phyloP scores from a whole-genome alignment of 768 basidiomycete genomes.

The Phaffia tasmanica region DNA sequence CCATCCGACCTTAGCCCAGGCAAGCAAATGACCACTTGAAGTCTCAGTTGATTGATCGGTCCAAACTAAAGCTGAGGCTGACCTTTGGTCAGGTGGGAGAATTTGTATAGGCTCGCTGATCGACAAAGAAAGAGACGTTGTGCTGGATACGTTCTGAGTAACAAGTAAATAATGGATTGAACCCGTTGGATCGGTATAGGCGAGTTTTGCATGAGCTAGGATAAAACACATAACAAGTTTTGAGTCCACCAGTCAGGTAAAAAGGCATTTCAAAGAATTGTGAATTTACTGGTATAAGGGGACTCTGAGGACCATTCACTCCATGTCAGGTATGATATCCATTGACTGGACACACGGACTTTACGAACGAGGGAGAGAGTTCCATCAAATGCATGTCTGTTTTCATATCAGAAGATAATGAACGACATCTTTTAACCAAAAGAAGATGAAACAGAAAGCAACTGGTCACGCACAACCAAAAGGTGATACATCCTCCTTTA shows the following conservation, averaged over 20 bases:
- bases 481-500: constrained; percentile 14
- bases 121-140: neutral
- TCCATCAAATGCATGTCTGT: neutral
- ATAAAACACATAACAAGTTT: neutral
- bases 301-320: neutral
- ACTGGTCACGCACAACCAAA: constrained; percentile 11
- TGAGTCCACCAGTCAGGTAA: neutral
- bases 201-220: constrained; percentile 2
- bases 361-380: constrained; percentile 6
- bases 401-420: neutral
- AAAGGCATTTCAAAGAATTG: neutral
- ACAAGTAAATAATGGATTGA: neutral
- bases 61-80: constrained; percentile 5
- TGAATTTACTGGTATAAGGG: neutral
- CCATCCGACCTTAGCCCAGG: neutral
- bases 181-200: constrained; percentile 6
- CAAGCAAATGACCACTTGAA: neutral
- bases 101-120: neutral
- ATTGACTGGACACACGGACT: constrained; percentile 1
- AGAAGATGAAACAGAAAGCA: too few relatives aligned
- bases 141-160: neutral
- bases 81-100: neutral
- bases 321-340: constrained; percentile 11
- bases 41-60: too few relatives aligned
- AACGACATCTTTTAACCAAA: too few relatives aligned